A percentile compares a stretch with the other conserved stretches of the same genome.
Evolutionary conservation across 164 flowering plant genomes (phyloP).

Genomic region (Tetracentron sinense): DNA sequence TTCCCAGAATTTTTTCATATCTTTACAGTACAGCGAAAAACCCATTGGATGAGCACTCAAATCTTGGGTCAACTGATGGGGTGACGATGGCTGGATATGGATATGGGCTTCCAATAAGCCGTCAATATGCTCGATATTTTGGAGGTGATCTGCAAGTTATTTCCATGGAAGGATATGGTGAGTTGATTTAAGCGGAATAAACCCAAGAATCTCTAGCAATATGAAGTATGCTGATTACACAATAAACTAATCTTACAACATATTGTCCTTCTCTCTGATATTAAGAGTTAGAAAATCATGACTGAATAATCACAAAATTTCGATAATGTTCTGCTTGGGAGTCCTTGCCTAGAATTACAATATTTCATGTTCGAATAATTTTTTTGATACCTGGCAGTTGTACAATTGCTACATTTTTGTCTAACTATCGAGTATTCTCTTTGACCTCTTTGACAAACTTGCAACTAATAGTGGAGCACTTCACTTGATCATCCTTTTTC

Average conservation of each 20-base stretch:
- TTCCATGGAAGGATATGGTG: slow-evolving; percentile 99
- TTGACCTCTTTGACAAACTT: too few relatives aligned
- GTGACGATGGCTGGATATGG: slow-evolving; percentile 98
- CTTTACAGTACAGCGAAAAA: slow-evolving; percentile 90
- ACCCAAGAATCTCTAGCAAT: neutral
- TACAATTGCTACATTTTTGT: neutral
- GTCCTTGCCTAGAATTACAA: neutral
- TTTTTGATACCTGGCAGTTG: neutral
- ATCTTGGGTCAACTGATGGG: slow-evolving; percentile 43
- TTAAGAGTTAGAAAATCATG: neutral
- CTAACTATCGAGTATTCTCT: too few relatives aligned
- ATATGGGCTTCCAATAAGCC: slow-evolving; percentile 94
- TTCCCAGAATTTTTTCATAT: slow-evolving; percentile 86
- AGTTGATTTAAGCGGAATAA: too few relatives aligned
- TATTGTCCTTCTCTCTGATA: neutral
- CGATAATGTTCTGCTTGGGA: neutral
- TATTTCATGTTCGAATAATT: too few relatives aligned
- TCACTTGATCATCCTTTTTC: too few relatives aligned
- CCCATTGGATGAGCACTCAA: slow-evolving; percentile 59
- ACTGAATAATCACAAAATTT: too few relatives aligned
- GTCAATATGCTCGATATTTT: slow-evolving; percentile 93
- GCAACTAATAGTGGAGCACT: too few relatives aligned
- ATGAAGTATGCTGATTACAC: neutral
- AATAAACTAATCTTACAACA: neutral
- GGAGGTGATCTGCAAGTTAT: slow-evolving; percentile 97